A percentile compares a stretch with the other conserved stretches of the same genome.
phyloP scores from a whole-genome alignment of 495 filamentous ascomycete species.

The Aspergillus asperescens region DNA sequence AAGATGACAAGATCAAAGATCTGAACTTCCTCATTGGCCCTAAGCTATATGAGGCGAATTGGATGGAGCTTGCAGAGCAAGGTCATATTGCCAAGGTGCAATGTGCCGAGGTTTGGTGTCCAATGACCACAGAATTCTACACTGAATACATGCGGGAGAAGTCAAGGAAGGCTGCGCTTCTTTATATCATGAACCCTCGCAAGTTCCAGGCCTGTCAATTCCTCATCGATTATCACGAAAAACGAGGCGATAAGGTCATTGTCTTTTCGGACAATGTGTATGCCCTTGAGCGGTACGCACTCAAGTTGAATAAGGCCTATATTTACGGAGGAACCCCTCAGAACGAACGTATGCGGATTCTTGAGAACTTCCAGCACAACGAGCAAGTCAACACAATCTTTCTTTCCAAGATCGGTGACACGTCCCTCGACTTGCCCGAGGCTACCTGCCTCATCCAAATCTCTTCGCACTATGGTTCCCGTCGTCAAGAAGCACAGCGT shows the following conservation, averaged over 20 bases:
- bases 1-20: conserved; percentile 97
- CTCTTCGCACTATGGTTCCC: conserved; percentile 95
- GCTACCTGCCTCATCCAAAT: conserved; percentile 98
- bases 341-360: conserved; percentile 77
- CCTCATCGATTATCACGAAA: conserved; percentile 96
- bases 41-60: conserved; percentile 97
- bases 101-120: conserved; percentile 98
- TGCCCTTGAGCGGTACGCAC: conserved; percentile 78
- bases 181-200: conserved; percentile 96
- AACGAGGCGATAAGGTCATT: conserved; percentile 94
- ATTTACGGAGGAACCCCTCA: conserved; percentile 91
- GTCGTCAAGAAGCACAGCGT: conserved; percentile 93
- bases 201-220: conserved; percentile 98
- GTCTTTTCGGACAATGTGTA: conserved; percentile 99
- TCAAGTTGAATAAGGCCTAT: conserved; percentile 79
- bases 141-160: conserved; percentile 80
- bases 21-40: conserved; percentile 97
- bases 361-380: conserved; percentile 97
- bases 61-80: conserved; percentile 97
- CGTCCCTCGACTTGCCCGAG: conserved; percentile 92
- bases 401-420: conserved; percentile 96
- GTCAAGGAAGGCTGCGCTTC: conserved; percentile 61
- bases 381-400: conserved; percentile 92
- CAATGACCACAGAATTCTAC: conserved; percentile 98
- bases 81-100: conserved; percentile 97